Evolutionary conservation across 139 green algal species (phyloP).

Genomic region (Tetraselmis chui): DNA sequence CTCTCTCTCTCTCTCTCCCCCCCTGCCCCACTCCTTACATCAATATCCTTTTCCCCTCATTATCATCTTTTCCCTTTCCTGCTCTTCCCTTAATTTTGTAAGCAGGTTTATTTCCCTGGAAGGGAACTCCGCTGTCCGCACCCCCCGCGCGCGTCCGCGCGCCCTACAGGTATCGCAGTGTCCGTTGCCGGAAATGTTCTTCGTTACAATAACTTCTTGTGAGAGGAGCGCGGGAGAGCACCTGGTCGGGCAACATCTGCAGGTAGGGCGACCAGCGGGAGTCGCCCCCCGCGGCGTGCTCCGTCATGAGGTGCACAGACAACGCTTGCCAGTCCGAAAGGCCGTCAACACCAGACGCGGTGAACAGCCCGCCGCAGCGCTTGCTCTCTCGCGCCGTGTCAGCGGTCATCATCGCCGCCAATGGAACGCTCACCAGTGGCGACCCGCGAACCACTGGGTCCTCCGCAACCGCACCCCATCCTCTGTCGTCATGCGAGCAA

Average conservation of each 20-base stretch:
- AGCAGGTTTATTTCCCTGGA: too few species aligned
- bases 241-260: slow-evolving; percentile 36
- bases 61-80: too few species aligned
- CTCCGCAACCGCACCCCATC: slow-evolving; percentile 25
- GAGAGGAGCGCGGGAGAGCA: too few species aligned
- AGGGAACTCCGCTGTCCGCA: too few species aligned
- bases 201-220: too few species aligned
- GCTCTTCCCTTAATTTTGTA: too few species aligned
- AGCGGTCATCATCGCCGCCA: slow-evolving; percentile 27
- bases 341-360: neutral
- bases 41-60: too few species aligned
- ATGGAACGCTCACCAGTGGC: slow-evolving; percentile 32
- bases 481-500: neutral
- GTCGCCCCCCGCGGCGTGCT: slow-evolving; percentile 23
- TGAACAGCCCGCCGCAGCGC: slow-evolving; percentile 22
- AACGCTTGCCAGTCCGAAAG: slow-evolving; percentile 39
- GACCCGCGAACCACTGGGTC: slow-evolving; percentile 19
- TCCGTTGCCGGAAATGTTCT: too few species aligned
- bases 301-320: slow-evolving; percentile 44
- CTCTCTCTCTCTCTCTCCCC: too few species aligned
- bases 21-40: too few species aligned
- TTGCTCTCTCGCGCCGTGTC: slow-evolving; percentile 18
- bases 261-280: slow-evolving; percentile 49
- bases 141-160: too few species aligned
- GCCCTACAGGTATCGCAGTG: too few species aligned